Percentiles rank a stretch among this genome's conserved stretches.
Evolutionary conservation across 139 green algal genomes (phyloP).

Genomic region (Desmodesmus armatus): DNA sequence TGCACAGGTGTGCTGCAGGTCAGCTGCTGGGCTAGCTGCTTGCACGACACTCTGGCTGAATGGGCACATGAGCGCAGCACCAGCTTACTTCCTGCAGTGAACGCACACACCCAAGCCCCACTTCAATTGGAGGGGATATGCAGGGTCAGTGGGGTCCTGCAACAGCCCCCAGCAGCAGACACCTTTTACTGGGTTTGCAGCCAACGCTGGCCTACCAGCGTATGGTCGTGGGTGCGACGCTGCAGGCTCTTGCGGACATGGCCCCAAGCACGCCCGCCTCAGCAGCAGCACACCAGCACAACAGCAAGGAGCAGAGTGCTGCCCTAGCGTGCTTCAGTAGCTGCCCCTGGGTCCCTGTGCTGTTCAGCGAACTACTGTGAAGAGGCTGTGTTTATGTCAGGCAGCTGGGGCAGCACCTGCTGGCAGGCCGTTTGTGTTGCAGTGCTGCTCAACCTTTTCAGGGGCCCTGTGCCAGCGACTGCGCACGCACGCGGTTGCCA

Average conservation of each 20-base stretch:
- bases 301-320: neutral
- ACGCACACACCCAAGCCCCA: neutral
- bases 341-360: neutral
- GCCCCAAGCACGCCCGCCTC: neutral
- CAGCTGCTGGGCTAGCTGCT: conserved; percentile 31
- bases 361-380: conserved; percentile 45
- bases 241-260: conserved; percentile 5
- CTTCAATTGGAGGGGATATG: neutral
- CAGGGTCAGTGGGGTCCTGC: neutral
- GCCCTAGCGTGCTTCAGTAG: neutral
- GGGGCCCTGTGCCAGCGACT: neutral
- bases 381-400: conserved; percentile 32
- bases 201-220: conserved; percentile 32
- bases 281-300: neutral
- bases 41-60: conserved; percentile 9
- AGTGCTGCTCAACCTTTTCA: conserved; percentile 22
- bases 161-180: neutral
- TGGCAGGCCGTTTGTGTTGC: neutral
- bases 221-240: conserved; percentile 15
- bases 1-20: neutral
- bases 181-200: conserved; percentile 31
- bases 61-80: conserved; percentile 25
- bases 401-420: conserved; percentile 17
- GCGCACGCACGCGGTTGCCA: conserved; percentile 26
- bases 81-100: neutral